A percentile compares a stretch with the other conserved stretches of the same genome.
Conservation (phyloP, 2,329 filamentous ascomycete species). For the Trichoderma pleuroti region DNA sequence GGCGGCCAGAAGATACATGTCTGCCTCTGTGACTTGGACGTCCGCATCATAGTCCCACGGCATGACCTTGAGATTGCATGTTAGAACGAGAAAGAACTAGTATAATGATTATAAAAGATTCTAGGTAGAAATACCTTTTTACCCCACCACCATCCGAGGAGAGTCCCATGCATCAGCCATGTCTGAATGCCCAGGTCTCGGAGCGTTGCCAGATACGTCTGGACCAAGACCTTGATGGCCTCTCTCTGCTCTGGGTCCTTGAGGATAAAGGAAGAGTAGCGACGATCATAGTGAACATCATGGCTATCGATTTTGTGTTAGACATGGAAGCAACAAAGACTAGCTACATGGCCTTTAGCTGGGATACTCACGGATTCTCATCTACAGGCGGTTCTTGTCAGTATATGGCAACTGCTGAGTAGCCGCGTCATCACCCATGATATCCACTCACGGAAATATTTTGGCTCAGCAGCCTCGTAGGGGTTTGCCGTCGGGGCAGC, state of each 20-base stretch:
- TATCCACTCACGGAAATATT: conserved; percentile 27
- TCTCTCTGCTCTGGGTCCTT: conserved; percentile 55
- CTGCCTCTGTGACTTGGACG: conserved; percentile 66
- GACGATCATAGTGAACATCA: conserved; percentile 35
- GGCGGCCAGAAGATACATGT: conserved; percentile 62
- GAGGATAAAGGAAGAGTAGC: conserved; percentile 40
- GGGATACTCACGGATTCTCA: conserved; percentile 5
- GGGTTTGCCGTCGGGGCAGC: background rate
- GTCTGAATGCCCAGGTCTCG: conserved; percentile 65
- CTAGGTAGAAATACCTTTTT: conserved; percentile 36
- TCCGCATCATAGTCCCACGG: conserved; percentile 78
- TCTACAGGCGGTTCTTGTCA: background rate
- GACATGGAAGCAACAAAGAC: background rate
- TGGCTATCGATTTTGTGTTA: conserved; percentile 20
- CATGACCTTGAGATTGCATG: conserved; percentile 48
- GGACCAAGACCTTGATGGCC: conserved; percentile 63
- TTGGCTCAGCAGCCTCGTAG: conserved; percentile 20
- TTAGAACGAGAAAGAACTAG: background rate
- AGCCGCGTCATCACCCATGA: background rate
- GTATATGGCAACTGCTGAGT: background rate
- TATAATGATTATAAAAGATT: background rate
- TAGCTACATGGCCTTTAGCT: background rate
- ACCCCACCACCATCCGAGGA: conserved; percentile 88
- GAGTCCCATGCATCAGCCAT: conserved; percentile 81
- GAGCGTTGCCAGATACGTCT: conserved; percentile 69